These are phyloP conservation scores for Kwoniella europaea DNA, from an alignment of 768 basidiomycete species.

Conservation along the genomic window DNA sequence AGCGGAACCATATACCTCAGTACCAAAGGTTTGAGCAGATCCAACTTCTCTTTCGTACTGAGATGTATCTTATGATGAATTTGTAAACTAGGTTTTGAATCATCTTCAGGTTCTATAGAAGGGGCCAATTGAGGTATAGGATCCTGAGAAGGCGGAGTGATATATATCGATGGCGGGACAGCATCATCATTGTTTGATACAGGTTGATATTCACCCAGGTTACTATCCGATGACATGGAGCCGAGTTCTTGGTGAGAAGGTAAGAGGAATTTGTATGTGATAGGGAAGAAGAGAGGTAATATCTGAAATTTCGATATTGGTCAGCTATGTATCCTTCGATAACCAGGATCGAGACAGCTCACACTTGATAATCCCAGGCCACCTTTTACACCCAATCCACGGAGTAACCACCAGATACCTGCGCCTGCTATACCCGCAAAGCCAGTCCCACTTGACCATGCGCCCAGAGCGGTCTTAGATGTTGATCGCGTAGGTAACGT, in stretches of 20 bases:
- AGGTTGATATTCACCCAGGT: constrained; percentile 30
- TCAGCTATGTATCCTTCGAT: no score
- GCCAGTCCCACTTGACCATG: constrained; percentile 93
- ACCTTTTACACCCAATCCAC: constrained; percentile 77
- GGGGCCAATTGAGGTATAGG: background rate
- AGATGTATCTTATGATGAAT: constrained; percentile 50
- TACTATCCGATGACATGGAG: background rate
- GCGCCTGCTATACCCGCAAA: constrained; percentile 92
- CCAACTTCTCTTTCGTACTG: constrained; percentile 74
- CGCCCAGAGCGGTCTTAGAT: constrained; percentile 80
- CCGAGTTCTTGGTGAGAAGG: constrained; percentile 66
- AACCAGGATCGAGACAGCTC: constrained; percentile 6
- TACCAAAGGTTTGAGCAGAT: constrained; percentile 77
- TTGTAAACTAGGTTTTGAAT: constrained; percentile 1
- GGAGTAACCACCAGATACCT: constrained; percentile 90
- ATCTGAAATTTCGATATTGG: constrained; percentile 62
- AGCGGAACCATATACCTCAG: constrained; percentile 89
- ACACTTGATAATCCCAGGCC: constrained; percentile 71
- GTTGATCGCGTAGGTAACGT: constrained; percentile 43
- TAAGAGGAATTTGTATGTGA: constrained; percentile 77
- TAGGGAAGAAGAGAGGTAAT: constrained; percentile 78
- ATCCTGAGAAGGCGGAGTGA: constrained; percentile 21
- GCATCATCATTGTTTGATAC: constrained; percentile 55
- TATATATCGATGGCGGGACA: constrained; percentile 21
- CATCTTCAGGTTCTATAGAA: background rate